These are phyloP conservation scores for Aspergillus taichungensis DNA, from an alignment of 495 filamentous ascomycete genomes.

Conservation along the genomic window DNA sequence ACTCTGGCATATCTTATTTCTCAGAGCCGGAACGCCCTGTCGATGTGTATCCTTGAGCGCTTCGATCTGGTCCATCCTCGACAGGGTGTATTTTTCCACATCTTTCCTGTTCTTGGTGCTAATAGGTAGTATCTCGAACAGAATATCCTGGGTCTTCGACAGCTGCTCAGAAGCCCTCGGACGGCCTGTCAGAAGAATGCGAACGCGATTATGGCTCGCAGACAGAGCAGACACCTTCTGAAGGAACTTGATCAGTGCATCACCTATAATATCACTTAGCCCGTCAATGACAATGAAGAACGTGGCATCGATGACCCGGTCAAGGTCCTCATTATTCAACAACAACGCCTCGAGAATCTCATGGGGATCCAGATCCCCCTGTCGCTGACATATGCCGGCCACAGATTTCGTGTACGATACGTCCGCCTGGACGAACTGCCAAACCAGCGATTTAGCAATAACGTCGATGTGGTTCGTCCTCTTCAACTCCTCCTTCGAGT, in stretches of 20 bases:
- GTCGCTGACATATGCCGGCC: constrained; percentile 19
- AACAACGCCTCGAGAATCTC: constrained; percentile 23
- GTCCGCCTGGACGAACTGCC: constrained; percentile 29
- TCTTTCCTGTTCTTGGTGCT: constrained; percentile 18
- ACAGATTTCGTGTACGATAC: constrained; percentile 29
- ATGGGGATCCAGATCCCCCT: constrained; percentile 18
- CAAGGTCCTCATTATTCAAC: constrained; percentile 21
- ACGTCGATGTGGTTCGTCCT: constrained; percentile 14
- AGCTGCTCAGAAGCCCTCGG: constrained; percentile 11
- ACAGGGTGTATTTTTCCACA: constrained; percentile 24
- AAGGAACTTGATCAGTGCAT: constrained; percentile 18
- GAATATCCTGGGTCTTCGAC: constrained; percentile 1
- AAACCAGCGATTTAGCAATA: constrained; percentile 21
- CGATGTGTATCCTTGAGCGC: constrained; percentile 10
- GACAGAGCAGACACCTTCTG: constrained; percentile 5
- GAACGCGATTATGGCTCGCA: constrained; percentile 4
- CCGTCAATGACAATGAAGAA: constrained; percentile 31
- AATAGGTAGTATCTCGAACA: constrained; percentile 12
- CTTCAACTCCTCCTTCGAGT: constrained; percentile 18
- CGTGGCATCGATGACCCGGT: constrained; percentile 16
- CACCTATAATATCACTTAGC: constrained; percentile 14
- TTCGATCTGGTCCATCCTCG: constrained; percentile 13
- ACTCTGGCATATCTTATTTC: constrained; percentile 19
- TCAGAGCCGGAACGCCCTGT: constrained; percentile 20
- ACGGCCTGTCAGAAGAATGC: constrained; percentile 11